These are phyloP conservation scores for Ophiostoma tasmaniense DNA, from an alignment of 2,329 filamentous ascomycete species.

Conservation along the genomic window DNA sequence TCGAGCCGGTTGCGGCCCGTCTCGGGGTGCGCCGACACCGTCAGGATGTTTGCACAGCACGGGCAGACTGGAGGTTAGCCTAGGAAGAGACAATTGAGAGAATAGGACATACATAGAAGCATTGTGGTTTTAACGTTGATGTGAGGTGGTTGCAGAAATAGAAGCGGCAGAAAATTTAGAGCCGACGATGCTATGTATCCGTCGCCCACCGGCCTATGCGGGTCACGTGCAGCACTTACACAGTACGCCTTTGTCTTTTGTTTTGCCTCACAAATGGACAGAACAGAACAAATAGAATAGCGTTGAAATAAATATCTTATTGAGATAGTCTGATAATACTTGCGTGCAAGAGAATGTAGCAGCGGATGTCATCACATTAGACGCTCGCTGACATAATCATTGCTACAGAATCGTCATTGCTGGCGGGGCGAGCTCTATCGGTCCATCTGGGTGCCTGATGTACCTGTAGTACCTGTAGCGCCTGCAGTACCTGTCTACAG, in stretches of 20 bases:
- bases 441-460: background rate
- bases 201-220: background rate
- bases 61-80: conserved; percentile 56
- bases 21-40: conserved; percentile 51
- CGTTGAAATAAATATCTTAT: too few relatives aligned
- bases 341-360: background rate
- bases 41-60: conserved; percentile 75
- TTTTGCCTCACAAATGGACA: background rate
- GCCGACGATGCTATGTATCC: background rate
- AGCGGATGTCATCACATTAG: background rate
- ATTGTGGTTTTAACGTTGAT: background rate
- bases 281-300: too few relatives aligned
- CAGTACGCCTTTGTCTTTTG: background rate
- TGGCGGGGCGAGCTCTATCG: background rate
- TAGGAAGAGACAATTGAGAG: background rate
- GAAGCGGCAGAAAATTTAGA: conserved; percentile 6
- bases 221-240: conserved; percentile 3
- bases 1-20: conserved; percentile 72
- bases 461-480: background rate
- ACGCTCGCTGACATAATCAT: background rate
- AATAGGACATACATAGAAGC: conserved; percentile 16
- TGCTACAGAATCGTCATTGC: background rate
- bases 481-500: background rate
- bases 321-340: too few relatives aligned
- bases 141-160: background rate